These are phyloP conservation scores for Botrytis medusae DNA, from an alignment of 2,329 filamentous ascomycete species.

Conservation along the genomic window DNA sequence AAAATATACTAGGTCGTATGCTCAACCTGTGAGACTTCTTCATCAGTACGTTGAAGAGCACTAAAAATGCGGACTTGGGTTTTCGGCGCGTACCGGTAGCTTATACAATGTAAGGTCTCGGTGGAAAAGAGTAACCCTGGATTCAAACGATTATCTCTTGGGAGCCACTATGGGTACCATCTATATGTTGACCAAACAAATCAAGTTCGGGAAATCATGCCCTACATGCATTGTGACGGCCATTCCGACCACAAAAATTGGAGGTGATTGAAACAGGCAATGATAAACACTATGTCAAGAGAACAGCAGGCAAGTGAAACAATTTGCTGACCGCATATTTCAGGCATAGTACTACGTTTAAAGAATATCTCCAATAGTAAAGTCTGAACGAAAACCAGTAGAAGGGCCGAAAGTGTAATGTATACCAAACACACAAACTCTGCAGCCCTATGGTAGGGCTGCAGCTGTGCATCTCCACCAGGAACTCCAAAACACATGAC, in stretches of 20 bases:
- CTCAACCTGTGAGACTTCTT: constrained; percentile 3
- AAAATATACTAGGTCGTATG: neutral
- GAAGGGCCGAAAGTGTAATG: neutral
- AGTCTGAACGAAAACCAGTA: neutral
- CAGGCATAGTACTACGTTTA: neutral
- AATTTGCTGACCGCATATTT: constrained; percentile 2
- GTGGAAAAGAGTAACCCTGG: neutral
- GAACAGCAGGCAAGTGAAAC: neutral
- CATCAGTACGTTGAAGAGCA: neutral
- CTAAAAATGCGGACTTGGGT: neutral
- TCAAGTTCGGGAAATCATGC: neutral
- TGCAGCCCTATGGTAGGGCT: constrained; percentile 20
- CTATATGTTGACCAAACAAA: neutral
- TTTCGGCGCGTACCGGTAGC: neutral
- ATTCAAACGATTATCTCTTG: neutral
- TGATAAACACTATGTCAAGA: neutral
- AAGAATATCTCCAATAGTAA: neutral
- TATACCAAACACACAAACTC: neutral
- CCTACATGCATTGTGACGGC: neutral
- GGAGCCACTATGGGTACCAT: neutral
- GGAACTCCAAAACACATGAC: neutral
- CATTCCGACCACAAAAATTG: neutral
- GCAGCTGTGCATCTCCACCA: neutral
- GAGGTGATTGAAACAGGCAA: neutral
- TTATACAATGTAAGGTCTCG: neutral